A percentile compares a stretch with the other conserved stretches of the same genome.
phyloP scores from a whole-genome alignment of 208 protist species.

The Porcisia hertigi region DNA sequence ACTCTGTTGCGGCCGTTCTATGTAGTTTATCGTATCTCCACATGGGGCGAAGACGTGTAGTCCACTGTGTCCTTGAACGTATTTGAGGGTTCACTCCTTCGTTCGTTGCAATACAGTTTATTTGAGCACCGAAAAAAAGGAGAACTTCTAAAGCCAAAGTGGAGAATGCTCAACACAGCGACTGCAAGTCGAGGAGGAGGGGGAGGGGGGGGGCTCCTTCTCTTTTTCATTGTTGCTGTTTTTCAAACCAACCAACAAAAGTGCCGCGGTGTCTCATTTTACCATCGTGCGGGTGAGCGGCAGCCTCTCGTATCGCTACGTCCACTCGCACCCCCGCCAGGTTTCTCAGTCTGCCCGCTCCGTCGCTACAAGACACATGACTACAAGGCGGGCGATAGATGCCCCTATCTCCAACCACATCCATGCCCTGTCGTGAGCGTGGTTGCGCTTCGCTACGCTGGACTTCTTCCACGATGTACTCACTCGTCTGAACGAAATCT shows the following conservation, averaged over 20 bases:
- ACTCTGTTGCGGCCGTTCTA: not conserved
- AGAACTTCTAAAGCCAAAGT: not conserved
- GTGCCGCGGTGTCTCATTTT: not conserved
- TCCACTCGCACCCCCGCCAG: not conserved
- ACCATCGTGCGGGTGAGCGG: not conserved
- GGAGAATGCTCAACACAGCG: too few relatives aligned
- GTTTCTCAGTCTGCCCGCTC: not conserved
- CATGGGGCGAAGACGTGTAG: not conserved
- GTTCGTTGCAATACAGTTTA: not conserved
- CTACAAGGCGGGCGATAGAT: not conserved
- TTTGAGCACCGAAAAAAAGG: not conserved
- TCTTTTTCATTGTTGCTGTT: too few relatives aligned
- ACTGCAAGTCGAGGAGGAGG: too few relatives aligned
- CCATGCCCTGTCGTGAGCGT: not conserved
- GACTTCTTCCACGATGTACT: not conserved
- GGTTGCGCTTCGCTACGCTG: not conserved
- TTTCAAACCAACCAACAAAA: not conserved
- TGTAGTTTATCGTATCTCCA: too few relatives aligned
- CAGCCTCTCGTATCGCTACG: not conserved
- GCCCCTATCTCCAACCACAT: not conserved
- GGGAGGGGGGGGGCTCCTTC: too few relatives aligned
- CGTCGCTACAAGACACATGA: not conserved
- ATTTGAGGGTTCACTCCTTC: not conserved
- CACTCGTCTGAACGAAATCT: too few relatives aligned
- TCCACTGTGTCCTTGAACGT: not conserved